phyloP scores from a whole-genome alignment of 2,329 filamentous ascomycete species.

The Graphilbum ipis-grandicollis region DNA sequence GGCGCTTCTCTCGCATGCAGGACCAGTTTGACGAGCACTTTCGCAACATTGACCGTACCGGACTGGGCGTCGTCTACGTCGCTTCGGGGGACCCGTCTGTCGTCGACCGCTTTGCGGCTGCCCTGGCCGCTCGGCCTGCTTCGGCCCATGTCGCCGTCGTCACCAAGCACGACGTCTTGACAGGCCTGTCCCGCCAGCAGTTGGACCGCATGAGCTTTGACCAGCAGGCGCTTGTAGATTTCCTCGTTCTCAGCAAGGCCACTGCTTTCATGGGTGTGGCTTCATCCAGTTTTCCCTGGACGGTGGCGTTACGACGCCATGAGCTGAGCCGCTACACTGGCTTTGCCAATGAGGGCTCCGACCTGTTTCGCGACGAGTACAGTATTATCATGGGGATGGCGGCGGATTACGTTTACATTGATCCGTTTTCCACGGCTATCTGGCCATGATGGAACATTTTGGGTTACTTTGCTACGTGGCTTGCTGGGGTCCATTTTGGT shows the following conservation, averaged over 20 bases:
- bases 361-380: constrained; percentile 15
- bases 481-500: too few relatives aligned
- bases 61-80: constrained; percentile 14
- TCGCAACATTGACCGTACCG: constrained; percentile 11
- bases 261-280: constrained; percentile 17
- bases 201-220: constrained; percentile 15
- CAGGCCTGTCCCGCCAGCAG: constrained; percentile 6
- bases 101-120: constrained; percentile 11
- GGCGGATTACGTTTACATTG: constrained; percentile 14
- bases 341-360: constrained; percentile 14
- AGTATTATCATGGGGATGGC: constrained; percentile 16
- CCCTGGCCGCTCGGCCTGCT: neutral
- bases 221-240: constrained; percentile 17
- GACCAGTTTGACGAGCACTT: constrained; percentile 16
- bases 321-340: constrained; percentile 14
- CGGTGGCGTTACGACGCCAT: constrained; percentile 15
- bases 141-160: too few relatives aligned
- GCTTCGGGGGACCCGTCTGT: constrained; percentile 14
- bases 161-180: constrained; percentile 15
- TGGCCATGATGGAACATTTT: constrained; percentile 12
- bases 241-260: constrained; percentile 16
- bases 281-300: constrained; percentile 17
- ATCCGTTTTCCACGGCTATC: constrained; percentile 14
- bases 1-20: constrained; percentile 14
- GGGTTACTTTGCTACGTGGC: too few relatives aligned